Evolutionary conservation across 169 alveolate genomes (phyloP).

Genomic region (Eimeria nieschulzi): DNA sequence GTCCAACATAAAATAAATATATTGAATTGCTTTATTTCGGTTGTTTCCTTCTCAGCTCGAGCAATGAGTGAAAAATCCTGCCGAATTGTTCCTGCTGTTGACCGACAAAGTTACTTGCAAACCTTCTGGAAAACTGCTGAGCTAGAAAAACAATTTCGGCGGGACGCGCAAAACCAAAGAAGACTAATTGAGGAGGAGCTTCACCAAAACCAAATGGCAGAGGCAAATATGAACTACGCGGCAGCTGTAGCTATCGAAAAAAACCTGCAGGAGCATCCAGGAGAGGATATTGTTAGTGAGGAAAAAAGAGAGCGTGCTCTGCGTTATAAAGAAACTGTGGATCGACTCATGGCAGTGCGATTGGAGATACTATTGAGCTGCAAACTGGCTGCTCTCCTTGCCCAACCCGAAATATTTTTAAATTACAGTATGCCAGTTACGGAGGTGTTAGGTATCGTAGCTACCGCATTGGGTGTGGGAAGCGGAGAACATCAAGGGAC

Average conservation of each 20-base stretch:
- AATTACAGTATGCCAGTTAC: background rate
- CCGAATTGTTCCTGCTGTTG: background rate
- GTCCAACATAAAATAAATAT: no score
- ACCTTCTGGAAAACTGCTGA: background rate
- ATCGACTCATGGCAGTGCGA: background rate
- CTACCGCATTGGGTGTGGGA: conserved; percentile 11
- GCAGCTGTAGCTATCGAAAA: background rate
- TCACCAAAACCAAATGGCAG: background rate
- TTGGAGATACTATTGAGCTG: background rate
- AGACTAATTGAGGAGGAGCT: background rate
- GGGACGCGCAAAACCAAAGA: background rate
- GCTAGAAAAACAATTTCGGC: background rate
- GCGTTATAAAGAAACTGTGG: background rate
- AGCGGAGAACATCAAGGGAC: background rate
- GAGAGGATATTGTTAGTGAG: background rate
- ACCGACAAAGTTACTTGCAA: background rate
- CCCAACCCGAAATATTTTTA: conserved; percentile 20
- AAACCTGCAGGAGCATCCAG: background rate
- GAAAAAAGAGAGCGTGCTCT: background rate
- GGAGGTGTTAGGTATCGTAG: conserved; percentile 17
- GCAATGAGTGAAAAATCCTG: background rate
- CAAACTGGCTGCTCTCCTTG: conserved; percentile 48
- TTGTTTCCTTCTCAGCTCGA: background rate
- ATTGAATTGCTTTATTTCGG: no score
- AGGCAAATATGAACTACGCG: no score